phyloP scores from a whole-genome alignment of 2,329 filamentous ascomycete genomes.

The Aspergillus pseudoviridinutans region DNA sequence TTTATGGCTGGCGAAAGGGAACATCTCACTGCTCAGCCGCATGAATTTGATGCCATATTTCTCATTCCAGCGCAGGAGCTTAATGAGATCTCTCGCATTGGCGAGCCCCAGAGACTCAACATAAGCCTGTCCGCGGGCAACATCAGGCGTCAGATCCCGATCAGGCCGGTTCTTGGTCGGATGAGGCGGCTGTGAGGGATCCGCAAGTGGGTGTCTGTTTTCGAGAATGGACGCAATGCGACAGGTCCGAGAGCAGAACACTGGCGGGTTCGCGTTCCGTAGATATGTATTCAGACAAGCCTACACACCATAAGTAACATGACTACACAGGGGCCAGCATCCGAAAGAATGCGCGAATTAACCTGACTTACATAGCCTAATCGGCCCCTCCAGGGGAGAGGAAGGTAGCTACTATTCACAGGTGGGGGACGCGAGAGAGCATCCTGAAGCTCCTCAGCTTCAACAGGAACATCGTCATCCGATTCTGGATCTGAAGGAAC shows the following conservation, averaged over 20 bases:
- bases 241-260: constrained; percentile 89
- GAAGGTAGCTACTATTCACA: constrained; percentile 77
- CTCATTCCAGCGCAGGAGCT: constrained; percentile 89
- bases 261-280: constrained; percentile 71
- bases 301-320: constrained; percentile 36
- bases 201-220: constrained; percentile 74
- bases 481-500: constrained; percentile 49
- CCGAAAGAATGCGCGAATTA: not conserved
- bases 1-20: constrained; percentile 86
- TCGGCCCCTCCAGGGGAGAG: constrained; percentile 84
- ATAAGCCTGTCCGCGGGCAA: constrained; percentile 64
- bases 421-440: constrained; percentile 64
- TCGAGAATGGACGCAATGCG: constrained; percentile 87
- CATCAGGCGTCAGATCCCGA: constrained; percentile 62
- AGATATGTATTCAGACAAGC: constrained; percentile 93
- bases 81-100: constrained; percentile 77
- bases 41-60: constrained; percentile 89
- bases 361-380: constrained; percentile 74
- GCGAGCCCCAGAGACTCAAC: constrained; percentile 73
- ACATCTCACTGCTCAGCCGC: constrained; percentile 92
- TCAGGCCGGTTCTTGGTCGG: constrained; percentile 82
- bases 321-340: not conserved
- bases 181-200: constrained; percentile 74
- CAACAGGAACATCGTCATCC: constrained; percentile 48
- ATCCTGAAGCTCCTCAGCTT: constrained; percentile 56